Percentiles rank a stretch among this genome's conserved stretches.
These are phyloP conservation scores for Solanum aculeatissimum DNA, from an alignment of 305 asterid species.

Conservation along the genomic window DNA sequence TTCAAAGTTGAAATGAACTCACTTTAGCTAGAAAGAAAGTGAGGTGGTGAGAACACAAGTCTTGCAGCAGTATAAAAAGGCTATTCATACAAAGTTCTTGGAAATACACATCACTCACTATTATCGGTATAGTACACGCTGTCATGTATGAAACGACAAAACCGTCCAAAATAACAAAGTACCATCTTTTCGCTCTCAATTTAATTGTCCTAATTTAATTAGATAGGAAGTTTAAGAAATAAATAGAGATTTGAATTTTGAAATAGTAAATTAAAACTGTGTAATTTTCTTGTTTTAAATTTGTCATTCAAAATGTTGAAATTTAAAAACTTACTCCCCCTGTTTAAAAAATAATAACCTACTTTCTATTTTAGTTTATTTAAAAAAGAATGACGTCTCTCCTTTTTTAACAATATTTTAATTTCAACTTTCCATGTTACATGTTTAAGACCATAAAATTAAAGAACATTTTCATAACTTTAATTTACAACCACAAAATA, in stretches of 20 bases:
- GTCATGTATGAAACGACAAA: background rate
- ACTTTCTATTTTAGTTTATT: too few species aligned
- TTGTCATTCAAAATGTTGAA: background rate
- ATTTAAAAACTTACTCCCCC: too few species aligned
- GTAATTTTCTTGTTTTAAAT: background rate
- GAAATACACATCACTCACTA: background rate
- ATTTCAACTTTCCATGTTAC: too few species aligned
- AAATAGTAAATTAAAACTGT: too few species aligned
- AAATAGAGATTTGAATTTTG: too few species aligned
- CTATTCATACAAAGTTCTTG: background rate
- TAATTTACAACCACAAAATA: too few species aligned
- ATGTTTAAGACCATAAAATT: too few species aligned
- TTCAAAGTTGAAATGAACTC: background rate
- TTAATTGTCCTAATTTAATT: background rate
- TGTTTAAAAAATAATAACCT: too few species aligned
- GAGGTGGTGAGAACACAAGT: background rate
- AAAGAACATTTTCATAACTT: too few species aligned
- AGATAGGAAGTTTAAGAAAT: background rate
- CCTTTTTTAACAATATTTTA: too few species aligned
- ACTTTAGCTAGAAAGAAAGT: background rate
- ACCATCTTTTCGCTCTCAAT: fast-evolving
- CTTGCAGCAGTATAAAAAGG: background rate
- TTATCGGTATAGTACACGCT: background rate
- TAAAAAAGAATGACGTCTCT: too few species aligned
- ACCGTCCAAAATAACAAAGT: too few species aligned